phyloP scores from a whole-genome alignment of 2,329 filamentous ascomycete species.

The Curvularia spicifera region DNA sequence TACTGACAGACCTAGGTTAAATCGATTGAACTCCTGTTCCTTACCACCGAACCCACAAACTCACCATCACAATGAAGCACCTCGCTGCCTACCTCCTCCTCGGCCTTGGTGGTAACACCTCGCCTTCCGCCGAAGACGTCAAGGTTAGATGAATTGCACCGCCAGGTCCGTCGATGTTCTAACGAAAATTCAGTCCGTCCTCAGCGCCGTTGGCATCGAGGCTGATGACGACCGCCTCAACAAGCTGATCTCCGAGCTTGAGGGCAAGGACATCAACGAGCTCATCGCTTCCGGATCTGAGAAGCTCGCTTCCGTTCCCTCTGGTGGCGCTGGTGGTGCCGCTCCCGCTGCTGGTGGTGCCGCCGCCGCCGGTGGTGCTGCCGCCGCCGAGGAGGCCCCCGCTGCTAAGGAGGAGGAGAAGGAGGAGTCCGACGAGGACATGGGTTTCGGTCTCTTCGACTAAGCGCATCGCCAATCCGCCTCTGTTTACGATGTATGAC shows the following conservation, averaged over 20 bases:
- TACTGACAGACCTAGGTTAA: conserved; percentile 55
- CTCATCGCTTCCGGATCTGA: conserved; percentile 85
- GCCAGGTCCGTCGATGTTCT: conserved; percentile 1
- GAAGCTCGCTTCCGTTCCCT: conserved; percentile 98
- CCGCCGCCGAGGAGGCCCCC: conserved; percentile 53
- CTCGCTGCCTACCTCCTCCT: conserved; percentile 99
- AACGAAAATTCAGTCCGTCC: conserved; percentile 69
- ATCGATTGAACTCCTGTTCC: conserved; percentile 98
- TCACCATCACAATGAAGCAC: conserved; percentile 90
- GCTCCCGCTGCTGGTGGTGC: conserved; percentile 67
- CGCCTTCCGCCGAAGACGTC: conserved; percentile 84
- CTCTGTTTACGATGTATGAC: conserved; percentile 39
- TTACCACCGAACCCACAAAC: conserved; percentile 27
- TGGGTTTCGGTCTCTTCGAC: conserved; percentile 78
- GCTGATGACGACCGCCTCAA: conserved; percentile 83
- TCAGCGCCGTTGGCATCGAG: conserved; percentile 94
- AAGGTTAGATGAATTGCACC: conserved; percentile 29
- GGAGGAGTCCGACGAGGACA: conserved; percentile 75
- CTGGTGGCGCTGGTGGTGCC: conserved; percentile 80
- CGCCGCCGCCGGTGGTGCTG: conserved; percentile 69
- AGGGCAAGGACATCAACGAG: conserved; percentile 94
- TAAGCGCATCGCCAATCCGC: conserved; percentile 48
- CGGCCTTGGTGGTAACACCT: conserved; percentile 88
- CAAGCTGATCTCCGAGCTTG: conserved; percentile 86
- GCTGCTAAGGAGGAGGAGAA: conserved; percentile 76